Evolutionary conservation across 2,329 filamentous ascomycete genomes (phyloP), one percentile per base, ranked within the genome.

Genomic region (Biscogniauxia sp.): DNA sequence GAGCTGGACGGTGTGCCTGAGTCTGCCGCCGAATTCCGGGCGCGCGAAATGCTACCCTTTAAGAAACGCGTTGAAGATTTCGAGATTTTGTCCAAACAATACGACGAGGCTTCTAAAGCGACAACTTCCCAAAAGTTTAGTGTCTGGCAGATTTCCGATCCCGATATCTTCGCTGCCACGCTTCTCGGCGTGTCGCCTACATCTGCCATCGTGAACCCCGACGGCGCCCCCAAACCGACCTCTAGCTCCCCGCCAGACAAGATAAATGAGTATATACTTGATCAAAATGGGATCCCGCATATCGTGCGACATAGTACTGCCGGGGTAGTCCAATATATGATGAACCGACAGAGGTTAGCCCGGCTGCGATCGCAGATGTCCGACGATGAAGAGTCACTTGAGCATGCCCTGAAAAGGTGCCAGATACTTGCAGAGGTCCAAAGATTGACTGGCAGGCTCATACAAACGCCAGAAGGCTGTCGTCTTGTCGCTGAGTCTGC

Each of bases 141-240:
- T 58, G 64, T 72, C 20, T 80, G 77, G 77, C 74, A 74, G 41
- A 73, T 82, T 45, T 73, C 69, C n/a, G 72, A 77, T 53, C 68
- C 76, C 53, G 81, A 84, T 64, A 62, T 83, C 20, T 68, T 82
- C 56, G 76, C 75, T 9, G 71, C 70, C 17, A 76, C 78, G 15
- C 69, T 83, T 8, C 49, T 63, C 23, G 64, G 59, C 37, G 15
- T 45, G n/a, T 20, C 51, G 37, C 23, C 23, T 32, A 15, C 15
- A 51, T 51, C 57, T 19, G 41, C 60, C n/a, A 17, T 56, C 13
- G 55, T 20, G 17, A 25, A 60, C 4, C 15, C 5, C 6, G 51
- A 37, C 4, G 28, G 26, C 8, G 32, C 17, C 20, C 5, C 20
- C 9, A 11, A 26, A 15, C 54, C 50, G 8, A 7, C 11, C 19